Conservation (phyloP, 2,329 filamentous ascomycete genomes). For the Aquanectria penicillioides region DNA sequence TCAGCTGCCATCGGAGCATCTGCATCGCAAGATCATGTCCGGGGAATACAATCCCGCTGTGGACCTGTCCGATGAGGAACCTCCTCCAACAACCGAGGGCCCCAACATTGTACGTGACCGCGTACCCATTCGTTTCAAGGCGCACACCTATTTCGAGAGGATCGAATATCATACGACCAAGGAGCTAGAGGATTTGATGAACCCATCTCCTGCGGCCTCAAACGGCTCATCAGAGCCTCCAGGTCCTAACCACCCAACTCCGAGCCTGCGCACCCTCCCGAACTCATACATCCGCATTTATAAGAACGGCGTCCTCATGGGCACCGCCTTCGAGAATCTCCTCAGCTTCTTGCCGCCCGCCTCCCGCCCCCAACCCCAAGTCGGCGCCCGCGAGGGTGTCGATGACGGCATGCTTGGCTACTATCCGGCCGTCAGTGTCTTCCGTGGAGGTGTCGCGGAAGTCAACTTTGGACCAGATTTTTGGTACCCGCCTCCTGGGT, state of each 20-base stretch:
- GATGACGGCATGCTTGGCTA: conserved; percentile 97
- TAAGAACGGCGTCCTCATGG: conserved; percentile 89
- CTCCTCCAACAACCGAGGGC: conserved; percentile 63
- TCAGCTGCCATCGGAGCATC: conserved; percentile 82
- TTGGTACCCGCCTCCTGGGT: conserved; percentile 82
- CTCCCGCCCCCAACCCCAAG: conserved; percentile 75
- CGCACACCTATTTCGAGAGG: conserved; percentile 92
- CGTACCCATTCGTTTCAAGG: conserved; percentile 93
- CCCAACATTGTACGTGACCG: conserved; percentile 93
- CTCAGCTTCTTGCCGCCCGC: conserved; percentile 92
- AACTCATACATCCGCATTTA: conserved; percentile 88
- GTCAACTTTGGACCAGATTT: conserved; percentile 95
- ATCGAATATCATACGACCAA: conserved; percentile 90
- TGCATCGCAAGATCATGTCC: conserved; percentile 89
- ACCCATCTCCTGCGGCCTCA: conserved; percentile 65
- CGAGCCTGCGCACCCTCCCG: conserved; percentile 86
- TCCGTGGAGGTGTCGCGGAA: conserved; percentile 89
- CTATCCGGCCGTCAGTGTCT: conserved; percentile 92
- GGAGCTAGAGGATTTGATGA: conserved; percentile 86
- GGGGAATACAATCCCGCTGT: conserved; percentile 89
- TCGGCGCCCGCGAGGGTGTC: conserved; percentile 83
- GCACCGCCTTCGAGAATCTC: conserved; percentile 87
- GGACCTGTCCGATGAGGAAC: conserved; percentile 71
- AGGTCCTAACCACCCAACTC: conserved; percentile 75
- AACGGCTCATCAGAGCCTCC: conserved; percentile 66